Base-by-base conservation (phyloP, 225 moss, liverwort and hornwort genomes). In the Pseudoscleropodium purum region DNA sequence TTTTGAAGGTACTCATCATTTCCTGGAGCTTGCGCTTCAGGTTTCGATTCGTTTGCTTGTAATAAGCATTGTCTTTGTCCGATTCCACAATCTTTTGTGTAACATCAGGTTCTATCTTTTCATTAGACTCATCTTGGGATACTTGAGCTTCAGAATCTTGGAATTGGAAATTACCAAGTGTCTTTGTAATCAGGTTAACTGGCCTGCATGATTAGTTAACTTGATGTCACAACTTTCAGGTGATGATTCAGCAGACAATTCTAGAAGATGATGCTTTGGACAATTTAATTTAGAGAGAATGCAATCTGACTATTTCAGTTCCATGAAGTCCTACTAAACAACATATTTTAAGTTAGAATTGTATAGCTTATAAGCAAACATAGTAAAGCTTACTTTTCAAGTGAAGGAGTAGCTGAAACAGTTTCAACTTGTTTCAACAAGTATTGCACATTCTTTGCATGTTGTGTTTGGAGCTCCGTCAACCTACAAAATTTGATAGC, bases 361-460 rank as follows among this genome's bases (percentile, higher is more conserved):
- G n/a, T n/a, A n/a, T 21, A 52, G 23, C 7, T 34, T 36, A 17
- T 31, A 49, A 75, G 47, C 6, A 70, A 84, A 89, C 3, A 86
- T 41, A 9, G 30, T 68, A 49, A 57, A 83, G n/a, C 87, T 78
- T 79, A 96, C 95, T 93, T 94, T 89, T 96, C 94, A 87, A 91
- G 90, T 39, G 73, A 62, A 66, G 92, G 91, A 88, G 91, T 95
- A 39, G 92, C 54, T 10, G 95, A 93, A 23, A 94, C 81, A 10
- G 91, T 95, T 90, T 96, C 97, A 90, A 97, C 94, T 89, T 96
- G 94, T 92, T 95, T 96, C 68, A 97, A 90, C 69, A 97, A 89
- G 49, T 97, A 95, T 80, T 97, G 95, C 18, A 97, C 96, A 77
- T 96, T 95, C 89, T 96, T 96, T 81, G 96, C 95, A 81, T 97